A percentile compares a stretch with the other conserved stretches of the same genome.
phyloP scores from a whole-genome alignment of 1,284 basidiomycete genomes.

The Moesziomyces parantarcticus region DNA sequence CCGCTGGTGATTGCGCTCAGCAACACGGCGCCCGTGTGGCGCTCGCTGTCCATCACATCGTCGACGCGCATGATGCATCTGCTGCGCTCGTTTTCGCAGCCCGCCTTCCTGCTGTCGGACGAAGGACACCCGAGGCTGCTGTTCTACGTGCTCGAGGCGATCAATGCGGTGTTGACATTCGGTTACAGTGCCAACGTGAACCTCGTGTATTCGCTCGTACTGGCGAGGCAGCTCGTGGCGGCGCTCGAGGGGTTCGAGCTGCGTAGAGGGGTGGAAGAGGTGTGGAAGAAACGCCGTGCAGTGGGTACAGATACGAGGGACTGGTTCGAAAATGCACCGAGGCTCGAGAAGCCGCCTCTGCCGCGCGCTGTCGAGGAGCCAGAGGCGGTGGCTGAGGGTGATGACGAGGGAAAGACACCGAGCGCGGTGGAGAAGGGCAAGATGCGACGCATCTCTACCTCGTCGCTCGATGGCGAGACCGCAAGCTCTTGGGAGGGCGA shows the following conservation, averaged over 20 bases:
- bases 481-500: slow-evolving; percentile 15
- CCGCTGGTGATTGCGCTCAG: slow-evolving; percentile 88
- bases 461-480: slow-evolving; percentile 7
- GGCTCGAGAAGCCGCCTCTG: slow-evolving; percentile 27
- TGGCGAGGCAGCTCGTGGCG: slow-evolving; percentile 83
- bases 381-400: background rate
- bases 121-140: slow-evolving; percentile 91
- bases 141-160: slow-evolving; percentile 91
- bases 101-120: slow-evolving; percentile 87
- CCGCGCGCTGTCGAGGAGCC: slow-evolving; percentile 1
- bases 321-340: slow-evolving; percentile 27
- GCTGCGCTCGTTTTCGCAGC: slow-evolving; percentile 87
- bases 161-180: slow-evolving; percentile 80
- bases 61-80: slow-evolving; percentile 86
- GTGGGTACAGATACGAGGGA: slow-evolving; percentile 25
- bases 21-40: slow-evolving; percentile 87
- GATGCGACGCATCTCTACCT: slow-evolving; percentile 40
- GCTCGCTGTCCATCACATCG: slow-evolving; percentile 78
- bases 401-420: background rate
- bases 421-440: slow-evolving; percentile 36
- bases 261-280: slow-evolving; percentile 81
- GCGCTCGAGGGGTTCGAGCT: slow-evolving; percentile 89
- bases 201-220: slow-evolving; percentile 84
- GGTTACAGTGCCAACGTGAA: slow-evolving; percentile 80
- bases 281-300: slow-evolving; percentile 69